phyloP scores from a whole-genome alignment of 371 early-diverging fungal species.

The Dichotomocladium elegans region DNA sequence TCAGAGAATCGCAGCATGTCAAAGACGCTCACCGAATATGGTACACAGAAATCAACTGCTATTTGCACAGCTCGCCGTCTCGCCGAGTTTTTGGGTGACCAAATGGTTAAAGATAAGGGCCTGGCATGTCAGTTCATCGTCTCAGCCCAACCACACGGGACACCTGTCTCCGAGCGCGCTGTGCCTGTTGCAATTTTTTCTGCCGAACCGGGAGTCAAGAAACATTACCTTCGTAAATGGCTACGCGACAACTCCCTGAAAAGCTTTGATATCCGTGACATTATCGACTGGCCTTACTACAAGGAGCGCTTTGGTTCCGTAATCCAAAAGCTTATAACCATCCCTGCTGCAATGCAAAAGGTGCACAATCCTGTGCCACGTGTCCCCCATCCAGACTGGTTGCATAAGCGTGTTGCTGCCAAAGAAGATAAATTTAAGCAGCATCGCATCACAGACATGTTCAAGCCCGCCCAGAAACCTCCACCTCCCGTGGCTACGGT shows the following conservation, averaged over 20 bases:
- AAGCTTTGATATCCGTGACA: slow-evolving; percentile 81
- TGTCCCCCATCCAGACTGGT: slow-evolving; percentile 95
- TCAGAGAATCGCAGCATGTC: slow-evolving; percentile 98
- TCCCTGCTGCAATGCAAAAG: slow-evolving; percentile 98
- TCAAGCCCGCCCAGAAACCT: slow-evolving; percentile 41
- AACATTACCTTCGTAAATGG: slow-evolving; percentile 94
- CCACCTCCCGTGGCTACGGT: slow-evolving; percentile 9
- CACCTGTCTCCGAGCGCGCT: slow-evolving; percentile 95
- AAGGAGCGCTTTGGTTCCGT: slow-evolving; percentile 94
- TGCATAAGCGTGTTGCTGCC: slow-evolving; percentile 71
- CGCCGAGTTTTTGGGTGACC: slow-evolving; percentile 97
- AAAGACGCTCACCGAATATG: slow-evolving; percentile 92
- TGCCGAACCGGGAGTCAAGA: slow-evolving; percentile 73
- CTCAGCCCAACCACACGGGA: slow-evolving; percentile 79
- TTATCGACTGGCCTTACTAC: slow-evolving; percentile 99
- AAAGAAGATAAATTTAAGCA: slow-evolving; percentile 79
- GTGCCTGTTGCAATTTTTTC: slow-evolving; percentile 97
- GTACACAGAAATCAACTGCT: slow-evolving; percentile 91
- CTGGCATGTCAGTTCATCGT: slow-evolving; percentile 98
- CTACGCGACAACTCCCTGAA: slow-evolving; percentile 71
- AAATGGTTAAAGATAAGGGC: slow-evolving; percentile 98
- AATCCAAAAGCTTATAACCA: slow-evolving; percentile 97
- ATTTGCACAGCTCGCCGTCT: slow-evolving; percentile 95
- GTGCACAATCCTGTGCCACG: slow-evolving; percentile 93
- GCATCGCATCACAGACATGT: slow-evolving; percentile 83